Evolutionary conservation across 441 rosid genomes (phyloP), one percentile per base, ranked within the genome.

Genomic region (Aleurites moluccanus): DNA sequence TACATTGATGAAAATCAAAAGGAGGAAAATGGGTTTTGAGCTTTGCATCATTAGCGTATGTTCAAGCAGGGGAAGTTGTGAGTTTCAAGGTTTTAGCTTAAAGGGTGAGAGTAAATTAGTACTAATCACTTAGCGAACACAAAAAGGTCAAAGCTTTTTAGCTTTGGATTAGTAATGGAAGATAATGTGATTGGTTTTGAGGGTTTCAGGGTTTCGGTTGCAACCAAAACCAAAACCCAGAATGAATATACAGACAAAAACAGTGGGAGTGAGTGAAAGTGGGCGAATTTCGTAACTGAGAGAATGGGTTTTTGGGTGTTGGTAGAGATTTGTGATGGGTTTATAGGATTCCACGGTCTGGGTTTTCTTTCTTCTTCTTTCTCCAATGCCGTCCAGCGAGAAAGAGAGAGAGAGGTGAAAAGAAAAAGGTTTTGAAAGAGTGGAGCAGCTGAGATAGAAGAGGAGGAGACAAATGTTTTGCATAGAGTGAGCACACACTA

Each of bases 1-100:
- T 50, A 79, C 89, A 84, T 76, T 87, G 84, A 81, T 20, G 61
- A 90, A n/a, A 76, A 86, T n/a, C 33, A 88, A 66, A 70, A 80
- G 50, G 27, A 77, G 21, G 11, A 68, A 9, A 1, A 73, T 16
- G 38, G 49, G 38, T 68, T 67, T 73, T 6, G 64, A 50, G 61
- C 13, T 68, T 45, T n/a, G 72, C 83, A 80, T 80, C 65, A 49
- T 67, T 15, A 25, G 70, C 56, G 2, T 25, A 38, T 38, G 40
- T 38, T 38, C 40, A 38, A 38, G 40, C 40, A 38, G 40, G 40
- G 40, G 40, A 38, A 38, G 40, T 6, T 38, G 40, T 38, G 40
- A 38, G 40, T 38, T 38, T 6, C 9, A 38, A 38, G 40, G 40
- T 38, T 38, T 38, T 38, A 9, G 40, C 40, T 16, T 2, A 21